phyloP scores from a whole-genome alignment of 768 basidiomycete species.

The Leccinum aurantiacum region DNA sequence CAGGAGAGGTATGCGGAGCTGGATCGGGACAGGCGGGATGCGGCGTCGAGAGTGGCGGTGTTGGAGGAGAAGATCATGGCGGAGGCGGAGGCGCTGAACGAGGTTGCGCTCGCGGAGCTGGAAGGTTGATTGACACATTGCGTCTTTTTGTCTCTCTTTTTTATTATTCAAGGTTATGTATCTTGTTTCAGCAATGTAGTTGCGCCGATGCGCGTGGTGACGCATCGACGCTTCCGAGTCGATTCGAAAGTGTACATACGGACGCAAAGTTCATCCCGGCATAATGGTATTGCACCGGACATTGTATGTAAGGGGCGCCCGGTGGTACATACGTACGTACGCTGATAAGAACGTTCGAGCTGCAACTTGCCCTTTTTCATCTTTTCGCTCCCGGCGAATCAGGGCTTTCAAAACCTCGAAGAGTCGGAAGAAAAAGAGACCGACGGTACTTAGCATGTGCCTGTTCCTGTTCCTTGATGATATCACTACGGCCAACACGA shows the following conservation, averaged over 20 bases:
- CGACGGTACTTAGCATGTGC: background rate
- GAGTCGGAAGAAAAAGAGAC: background rate
- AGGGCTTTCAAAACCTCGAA: background rate
- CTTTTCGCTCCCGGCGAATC: background rate
- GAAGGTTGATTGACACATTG: conserved; percentile 32
- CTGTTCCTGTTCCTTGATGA: background rate
- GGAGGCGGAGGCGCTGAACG: conserved; percentile 81
- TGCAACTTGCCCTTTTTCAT: background rate
- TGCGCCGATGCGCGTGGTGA: background rate
- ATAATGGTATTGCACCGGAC: background rate
- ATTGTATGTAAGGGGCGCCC: background rate
- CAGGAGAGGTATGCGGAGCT: conserved; percentile 88
- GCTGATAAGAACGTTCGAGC: background rate
- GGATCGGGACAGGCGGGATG: conserved; percentile 63
- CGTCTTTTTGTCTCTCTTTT: conserved; percentile 4
- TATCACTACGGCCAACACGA: too few species aligned
- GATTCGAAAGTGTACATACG: background rate
- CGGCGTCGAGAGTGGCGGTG: conserved; percentile 52
- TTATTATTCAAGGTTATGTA: background rate
- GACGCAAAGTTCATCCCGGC: background rate
- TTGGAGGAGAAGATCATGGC: conserved; percentile 87
- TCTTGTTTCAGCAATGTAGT: background rate
- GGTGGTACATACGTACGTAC: too few species aligned
- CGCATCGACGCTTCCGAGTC: background rate
- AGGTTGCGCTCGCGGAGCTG: conserved; percentile 68